These are phyloP conservation scores for Ambispora gerdemannii DNA, from an alignment of 192 early-diverging fungal genomes.

Conservation along the genomic window DNA sequence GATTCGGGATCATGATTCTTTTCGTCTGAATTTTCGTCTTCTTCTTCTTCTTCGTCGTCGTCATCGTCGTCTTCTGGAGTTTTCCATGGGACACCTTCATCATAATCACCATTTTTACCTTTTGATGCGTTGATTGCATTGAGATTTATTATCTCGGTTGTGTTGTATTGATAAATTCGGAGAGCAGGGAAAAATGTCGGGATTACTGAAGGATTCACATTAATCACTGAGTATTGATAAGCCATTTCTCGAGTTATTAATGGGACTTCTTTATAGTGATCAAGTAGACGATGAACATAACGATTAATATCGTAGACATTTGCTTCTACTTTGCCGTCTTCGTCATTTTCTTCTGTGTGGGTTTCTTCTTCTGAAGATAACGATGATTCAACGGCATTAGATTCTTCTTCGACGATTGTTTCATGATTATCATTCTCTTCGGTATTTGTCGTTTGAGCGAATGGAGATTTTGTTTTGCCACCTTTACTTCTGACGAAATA, in stretches of 20 bases:
- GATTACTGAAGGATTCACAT: constrained; percentile 56
- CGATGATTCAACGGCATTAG: too few relatives aligned
- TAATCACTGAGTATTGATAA: constrained; percentile 32
- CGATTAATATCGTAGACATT: not conserved
- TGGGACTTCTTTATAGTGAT: constrained; percentile 35
- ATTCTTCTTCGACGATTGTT: constrained; percentile 2
- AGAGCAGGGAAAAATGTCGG: constrained; percentile 54
- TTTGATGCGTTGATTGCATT: not conserved
- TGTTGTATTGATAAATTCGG: constrained; percentile 50
- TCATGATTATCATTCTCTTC: not conserved
- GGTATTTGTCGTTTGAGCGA: not conserved
- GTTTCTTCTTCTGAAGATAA: constrained; percentile 6
- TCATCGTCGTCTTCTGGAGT: constrained; percentile 2
- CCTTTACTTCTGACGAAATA: constrained; percentile 41
- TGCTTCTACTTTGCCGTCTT: constrained; percentile 10
- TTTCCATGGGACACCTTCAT: not conserved
- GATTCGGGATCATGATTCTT: not conserved
- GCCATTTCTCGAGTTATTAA: not conserved
- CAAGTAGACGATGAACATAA: constrained; percentile 32
- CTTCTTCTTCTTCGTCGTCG: constrained; percentile 3
- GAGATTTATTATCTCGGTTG: not conserved
- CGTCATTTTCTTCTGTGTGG: not conserved
- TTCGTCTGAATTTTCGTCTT: not conserved
- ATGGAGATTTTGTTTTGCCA: not conserved
- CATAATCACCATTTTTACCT: not conserved